phyloP scores from a whole-genome alignment of 108 stramenopile genomes.

The Cyclotella kingstonii region DNA sequence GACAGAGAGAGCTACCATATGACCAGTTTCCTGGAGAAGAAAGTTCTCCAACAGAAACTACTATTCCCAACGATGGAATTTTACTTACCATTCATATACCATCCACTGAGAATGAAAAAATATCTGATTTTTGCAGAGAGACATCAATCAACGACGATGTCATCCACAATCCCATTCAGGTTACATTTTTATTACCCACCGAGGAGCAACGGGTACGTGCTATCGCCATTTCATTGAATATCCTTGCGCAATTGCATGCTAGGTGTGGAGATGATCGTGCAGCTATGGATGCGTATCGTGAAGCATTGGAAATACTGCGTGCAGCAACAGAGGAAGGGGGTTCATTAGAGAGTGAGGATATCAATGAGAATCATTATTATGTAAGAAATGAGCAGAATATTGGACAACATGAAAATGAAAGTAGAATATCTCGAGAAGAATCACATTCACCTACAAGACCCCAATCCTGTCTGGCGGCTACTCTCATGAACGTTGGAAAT shows the following conservation, averaged over 20 bases:
- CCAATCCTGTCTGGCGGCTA: slow-evolving; percentile 15
- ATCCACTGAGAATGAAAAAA: background rate
- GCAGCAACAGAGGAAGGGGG: slow-evolving; percentile 49
- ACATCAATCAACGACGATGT: background rate
- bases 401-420: slow-evolving; percentile 9
- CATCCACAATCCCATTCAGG: background rate
- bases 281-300: slow-evolving; percentile 34
- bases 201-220: slow-evolving; percentile 35
- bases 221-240: slow-evolving; percentile 27
- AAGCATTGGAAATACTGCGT: slow-evolving; percentile 36
- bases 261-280: slow-evolving; percentile 18
- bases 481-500: slow-evolving; percentile 28
- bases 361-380: no score
- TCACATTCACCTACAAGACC: background rate
- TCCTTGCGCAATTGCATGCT: slow-evolving; percentile 21
- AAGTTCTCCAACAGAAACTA: background rate
- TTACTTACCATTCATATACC: slow-evolving; percentile 3
- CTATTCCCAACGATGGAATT: background rate
- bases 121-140: background rate
- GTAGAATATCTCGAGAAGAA: slow-evolving; percentile 10
- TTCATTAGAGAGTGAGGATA: no score
- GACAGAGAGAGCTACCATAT: background rate
- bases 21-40: background rate
- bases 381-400: no score
- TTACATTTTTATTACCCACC: slow-evolving; percentile 12